Conservation (phyloP, 148 eudicot genomes). For the Tetragonia tetragonoides region DNA sequence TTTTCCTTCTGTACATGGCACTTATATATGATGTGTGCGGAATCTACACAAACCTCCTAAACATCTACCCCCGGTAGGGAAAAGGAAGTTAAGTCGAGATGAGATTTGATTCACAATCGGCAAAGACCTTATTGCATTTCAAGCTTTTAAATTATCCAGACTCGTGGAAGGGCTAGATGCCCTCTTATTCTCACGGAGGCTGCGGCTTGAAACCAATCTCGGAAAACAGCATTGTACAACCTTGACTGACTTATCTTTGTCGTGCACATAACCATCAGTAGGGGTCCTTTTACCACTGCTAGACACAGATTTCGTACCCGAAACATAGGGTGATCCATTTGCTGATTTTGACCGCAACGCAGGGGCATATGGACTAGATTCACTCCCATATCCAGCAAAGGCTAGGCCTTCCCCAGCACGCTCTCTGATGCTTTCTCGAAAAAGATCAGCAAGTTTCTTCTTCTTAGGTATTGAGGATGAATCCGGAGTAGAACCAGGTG, state of each 20-base stretch:
- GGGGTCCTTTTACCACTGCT: constrained; percentile 37
- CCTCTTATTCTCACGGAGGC: constrained; percentile 45
- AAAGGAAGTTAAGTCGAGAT: background rate
- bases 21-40: no score
- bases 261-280: constrained; percentile 20
- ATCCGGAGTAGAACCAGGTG: constrained; percentile 9
- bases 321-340: constrained; percentile 29
- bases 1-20: constrained; percentile 3
- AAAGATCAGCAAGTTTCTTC: constrained; percentile 60
- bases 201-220: constrained; percentile 44
- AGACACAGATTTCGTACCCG: constrained; percentile 30
- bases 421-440: constrained; percentile 52
- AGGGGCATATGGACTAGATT: constrained; percentile 4
- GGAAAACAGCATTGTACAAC: constrained; percentile 61
- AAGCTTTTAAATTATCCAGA: constrained; percentile 18
- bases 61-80: background rate
- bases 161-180: constrained; percentile 30
- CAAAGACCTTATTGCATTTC: background rate
- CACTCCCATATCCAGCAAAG: constrained; percentile 16
- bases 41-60: background rate
- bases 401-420: constrained; percentile 21
- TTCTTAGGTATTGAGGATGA: constrained; percentile 31
- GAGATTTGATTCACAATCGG: background rate
- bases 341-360: constrained; percentile 30
- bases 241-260: constrained; percentile 32